A percentile compares a stretch with the other conserved stretches of the same genome.
phyloP scores from a whole-genome alignment of 2,329 filamentous ascomycete genomes.

The Arthrobotrys sphaeroides region DNA sequence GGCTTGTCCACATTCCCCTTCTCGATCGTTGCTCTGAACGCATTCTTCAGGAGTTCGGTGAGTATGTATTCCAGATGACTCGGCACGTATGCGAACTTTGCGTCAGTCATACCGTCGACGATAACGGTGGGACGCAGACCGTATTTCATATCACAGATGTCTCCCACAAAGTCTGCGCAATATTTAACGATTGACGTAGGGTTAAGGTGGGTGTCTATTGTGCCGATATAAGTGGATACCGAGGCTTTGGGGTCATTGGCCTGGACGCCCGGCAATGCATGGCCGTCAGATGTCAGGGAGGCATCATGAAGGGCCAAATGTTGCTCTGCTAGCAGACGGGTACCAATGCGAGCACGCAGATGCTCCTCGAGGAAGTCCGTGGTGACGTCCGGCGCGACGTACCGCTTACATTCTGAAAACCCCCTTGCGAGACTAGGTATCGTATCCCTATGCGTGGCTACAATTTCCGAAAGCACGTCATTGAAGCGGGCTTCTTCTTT shows the following conservation, averaged over 20 bases:
- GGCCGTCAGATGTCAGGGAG: slow-evolving; percentile 60
- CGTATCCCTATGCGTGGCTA: slow-evolving; percentile 91
- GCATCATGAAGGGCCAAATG: slow-evolving; percentile 87
- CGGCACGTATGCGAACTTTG: slow-evolving; percentile 91
- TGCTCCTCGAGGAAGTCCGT: slow-evolving; percentile 93
- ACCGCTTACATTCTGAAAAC: slow-evolving; percentile 91
- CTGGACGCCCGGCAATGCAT: slow-evolving; percentile 54
- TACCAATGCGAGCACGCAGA: slow-evolving; percentile 91
- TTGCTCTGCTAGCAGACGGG: slow-evolving; percentile 91
- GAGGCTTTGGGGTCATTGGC: slow-evolving; percentile 58
- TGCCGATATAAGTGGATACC: slow-evolving; percentile 78
- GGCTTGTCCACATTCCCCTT: slow-evolving; percentile 80
- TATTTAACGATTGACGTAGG: slow-evolving; percentile 82
- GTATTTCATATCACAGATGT: slow-evolving; percentile 96
- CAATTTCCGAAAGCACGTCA: slow-evolving; percentile 91
- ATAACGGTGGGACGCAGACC: slow-evolving; percentile 82
- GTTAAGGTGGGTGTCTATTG: slow-evolving; percentile 88
- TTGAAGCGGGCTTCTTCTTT: slow-evolving; percentile 93
- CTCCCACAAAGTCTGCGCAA: slow-evolving; percentile 89
- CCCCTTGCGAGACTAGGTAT: slow-evolving; percentile 91
- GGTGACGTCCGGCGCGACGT: slow-evolving; percentile 83
- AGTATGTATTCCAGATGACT: slow-evolving; percentile 98
- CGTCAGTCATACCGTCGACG: slow-evolving; percentile 84
- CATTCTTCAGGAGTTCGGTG: slow-evolving; percentile 95
- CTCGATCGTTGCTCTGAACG: slow-evolving; percentile 92